Conservation (phyloP, 2,329 filamentous ascomycete species). For the Colletotrichum sp. region DNA sequence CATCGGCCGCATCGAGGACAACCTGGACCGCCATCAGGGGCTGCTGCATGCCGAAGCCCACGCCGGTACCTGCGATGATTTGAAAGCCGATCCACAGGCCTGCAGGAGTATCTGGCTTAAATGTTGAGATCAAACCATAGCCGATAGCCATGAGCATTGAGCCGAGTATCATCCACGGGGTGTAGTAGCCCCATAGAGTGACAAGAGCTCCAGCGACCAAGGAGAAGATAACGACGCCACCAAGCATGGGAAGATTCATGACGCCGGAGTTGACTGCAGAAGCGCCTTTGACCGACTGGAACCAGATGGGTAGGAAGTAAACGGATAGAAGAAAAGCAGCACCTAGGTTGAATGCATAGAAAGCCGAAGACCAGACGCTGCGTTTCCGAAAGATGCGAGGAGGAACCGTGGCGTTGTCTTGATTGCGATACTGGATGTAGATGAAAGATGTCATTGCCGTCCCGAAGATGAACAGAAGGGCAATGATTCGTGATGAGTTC, state of each 20-base stretch:
- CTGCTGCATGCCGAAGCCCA: slow-evolving; percentile 48
- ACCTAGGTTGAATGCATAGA: slow-evolving; percentile 41
- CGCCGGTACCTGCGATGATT: slow-evolving; percentile 43
- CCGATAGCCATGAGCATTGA: slow-evolving; percentile 39
- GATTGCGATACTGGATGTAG: slow-evolving; percentile 40
- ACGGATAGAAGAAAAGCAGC: slow-evolving; percentile 31
- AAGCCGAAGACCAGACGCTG: slow-evolving; percentile 39
- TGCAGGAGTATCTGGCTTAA: slow-evolving; percentile 35
- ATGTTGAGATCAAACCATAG: slow-evolving; percentile 46
- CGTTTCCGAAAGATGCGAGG: slow-evolving; percentile 44
- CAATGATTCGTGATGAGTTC: slow-evolving; percentile 53
- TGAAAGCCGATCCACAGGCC: slow-evolving; percentile 51
- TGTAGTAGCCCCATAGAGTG: slow-evolving; percentile 47
- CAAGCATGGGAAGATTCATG: slow-evolving; percentile 43
- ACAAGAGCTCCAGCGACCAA: slow-evolving; percentile 38
- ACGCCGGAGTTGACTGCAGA: slow-evolving; percentile 43
- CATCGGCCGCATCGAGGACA: slow-evolving; percentile 44
- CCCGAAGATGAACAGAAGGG: slow-evolving; percentile 52
- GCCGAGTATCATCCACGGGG: slow-evolving; percentile 44
- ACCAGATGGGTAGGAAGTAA: slow-evolving; percentile 51
- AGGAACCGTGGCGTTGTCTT: slow-evolving; percentile 48
- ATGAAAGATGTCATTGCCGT: slow-evolving; percentile 40
- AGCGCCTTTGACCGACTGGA: slow-evolving; percentile 47
- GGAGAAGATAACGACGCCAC: slow-evolving; percentile 39
- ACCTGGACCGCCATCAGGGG: slow-evolving; percentile 51